Conservation (phyloP, 371 early-diverging fungal genomes). For the Scutellospora calospora region DNA sequence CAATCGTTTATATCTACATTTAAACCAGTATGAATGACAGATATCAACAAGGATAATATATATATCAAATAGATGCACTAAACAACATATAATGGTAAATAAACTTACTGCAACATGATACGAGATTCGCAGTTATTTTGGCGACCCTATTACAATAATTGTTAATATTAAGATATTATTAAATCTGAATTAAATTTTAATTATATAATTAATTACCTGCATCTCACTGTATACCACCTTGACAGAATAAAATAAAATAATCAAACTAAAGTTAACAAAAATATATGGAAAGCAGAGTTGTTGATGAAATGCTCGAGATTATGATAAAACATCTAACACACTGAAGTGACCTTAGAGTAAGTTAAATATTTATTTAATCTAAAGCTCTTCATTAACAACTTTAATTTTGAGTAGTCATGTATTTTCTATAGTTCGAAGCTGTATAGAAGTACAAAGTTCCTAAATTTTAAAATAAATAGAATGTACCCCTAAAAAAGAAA, state of each 20-base stretch:
- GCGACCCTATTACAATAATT: conserved; percentile 45
- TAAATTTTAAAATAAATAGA: not conserved
- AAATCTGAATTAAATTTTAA: not conserved
- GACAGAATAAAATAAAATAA: not conserved
- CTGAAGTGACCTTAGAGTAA: no score
- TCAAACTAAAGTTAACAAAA: not conserved
- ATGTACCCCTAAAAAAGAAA: not conserved
- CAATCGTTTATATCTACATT: conserved; percentile 59
- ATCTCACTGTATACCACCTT: conserved; percentile 56
- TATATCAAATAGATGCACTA: not conserved
- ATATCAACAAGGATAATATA: no score
- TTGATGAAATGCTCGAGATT: no score
- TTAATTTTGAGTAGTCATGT: no score
- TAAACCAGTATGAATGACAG: no score
- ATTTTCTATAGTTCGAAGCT: no score
- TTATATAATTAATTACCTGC: conserved; percentile 53
- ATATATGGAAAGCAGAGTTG: not conserved
- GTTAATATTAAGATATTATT: not conserved
- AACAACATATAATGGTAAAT: not conserved
- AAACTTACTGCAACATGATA: conserved; percentile 47
- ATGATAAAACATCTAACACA: no score
- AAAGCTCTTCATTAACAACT: no score
- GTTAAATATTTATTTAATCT: no score
- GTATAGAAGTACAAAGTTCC: no score
- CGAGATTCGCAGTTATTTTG: conserved; percentile 50